A percentile compares a stretch with the other conserved stretches of the same genome.
Conservation (phyloP, 306 rosid species). For the Corylus avellana region DNA sequence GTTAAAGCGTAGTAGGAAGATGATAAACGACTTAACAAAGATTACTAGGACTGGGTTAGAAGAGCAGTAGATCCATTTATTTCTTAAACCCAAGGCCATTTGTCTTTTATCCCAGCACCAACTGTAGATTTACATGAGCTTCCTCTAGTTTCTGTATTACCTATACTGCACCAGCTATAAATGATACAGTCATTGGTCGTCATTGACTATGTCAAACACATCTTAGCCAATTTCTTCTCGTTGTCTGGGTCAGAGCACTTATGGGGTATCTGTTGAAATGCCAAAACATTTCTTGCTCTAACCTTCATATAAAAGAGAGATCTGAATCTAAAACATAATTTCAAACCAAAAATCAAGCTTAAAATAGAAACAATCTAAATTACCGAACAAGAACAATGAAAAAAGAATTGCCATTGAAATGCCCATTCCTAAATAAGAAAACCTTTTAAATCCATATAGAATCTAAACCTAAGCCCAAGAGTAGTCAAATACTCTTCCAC, state of each 20-base stretch:
- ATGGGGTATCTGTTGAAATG: background rate
- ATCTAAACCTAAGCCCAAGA: background rate
- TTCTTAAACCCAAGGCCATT: background rate
- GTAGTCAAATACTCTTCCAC: background rate
- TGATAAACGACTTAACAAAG: background rate
- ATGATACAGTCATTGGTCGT: background rate
- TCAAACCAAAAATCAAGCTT: background rate
- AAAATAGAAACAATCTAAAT: background rate
- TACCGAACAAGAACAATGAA: background rate
- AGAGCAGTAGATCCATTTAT: background rate
- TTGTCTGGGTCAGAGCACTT: background rate
- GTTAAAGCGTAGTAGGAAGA: background rate
- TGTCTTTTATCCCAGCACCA: background rate
- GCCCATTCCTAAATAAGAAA: background rate
- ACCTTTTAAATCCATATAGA: background rate
- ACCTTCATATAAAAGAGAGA: background rate
- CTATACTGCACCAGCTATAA: background rate
- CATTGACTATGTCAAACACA: background rate
- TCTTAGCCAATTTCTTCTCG: conserved; percentile 3
- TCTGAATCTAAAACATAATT: background rate
- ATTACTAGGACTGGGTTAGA: background rate
- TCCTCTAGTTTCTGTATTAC: background rate
- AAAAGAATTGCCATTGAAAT: background rate
- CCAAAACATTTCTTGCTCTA: background rate
- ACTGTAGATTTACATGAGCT: background rate